Evolutionary conservation across 768 basidiomycete genomes (phyloP).

Genomic region (Amanita polypyramis): DNA sequence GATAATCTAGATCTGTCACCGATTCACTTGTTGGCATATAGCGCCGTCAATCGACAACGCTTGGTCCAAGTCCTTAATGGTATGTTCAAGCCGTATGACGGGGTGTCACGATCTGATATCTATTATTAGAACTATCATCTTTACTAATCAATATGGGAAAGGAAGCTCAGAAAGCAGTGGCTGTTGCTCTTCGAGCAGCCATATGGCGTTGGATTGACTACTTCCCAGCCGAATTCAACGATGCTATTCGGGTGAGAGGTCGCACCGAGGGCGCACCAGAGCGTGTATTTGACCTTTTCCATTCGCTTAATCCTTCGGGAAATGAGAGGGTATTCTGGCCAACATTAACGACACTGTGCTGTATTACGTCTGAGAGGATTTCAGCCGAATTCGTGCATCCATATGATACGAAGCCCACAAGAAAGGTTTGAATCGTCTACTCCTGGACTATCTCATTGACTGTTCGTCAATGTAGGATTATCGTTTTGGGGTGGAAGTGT

Average conservation of each 20-base stretch:
- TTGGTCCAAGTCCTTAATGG: conserved; percentile 66
- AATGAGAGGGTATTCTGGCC: conserved; percentile 66
- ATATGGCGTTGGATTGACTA: conserved; percentile 88
- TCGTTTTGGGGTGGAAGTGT: conserved; percentile 51
- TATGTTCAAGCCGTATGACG: conserved; percentile 17
- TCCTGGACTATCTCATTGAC: conserved; percentile 6
- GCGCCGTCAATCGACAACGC: conserved; percentile 58
- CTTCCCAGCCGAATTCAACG: conserved; percentile 71
- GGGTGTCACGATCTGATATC: not conserved
- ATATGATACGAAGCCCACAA: conserved; percentile 21
- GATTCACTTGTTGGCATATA: conserved; percentile 67
- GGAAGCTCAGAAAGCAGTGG: conserved; percentile 62
- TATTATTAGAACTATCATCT: conserved; percentile 57
- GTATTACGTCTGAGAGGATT: conserved; percentile 67
- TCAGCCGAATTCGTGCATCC: conserved; percentile 38
- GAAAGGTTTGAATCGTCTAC: conserved; percentile 23
- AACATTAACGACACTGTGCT: conserved; percentile 61
- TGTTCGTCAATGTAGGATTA: conserved; percentile 26
- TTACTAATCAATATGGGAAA: conserved; percentile 74
- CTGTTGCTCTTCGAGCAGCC: conserved; percentile 62
- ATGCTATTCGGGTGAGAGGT: conserved; percentile 51
- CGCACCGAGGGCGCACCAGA: conserved; percentile 76
- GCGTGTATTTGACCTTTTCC: conserved; percentile 75
- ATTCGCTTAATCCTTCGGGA: conserved; percentile 27
- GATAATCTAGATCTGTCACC: conserved; percentile 56